Conservation (phyloP, 805 yeast species). For the Sugiyamaella floridensis region DNA sequence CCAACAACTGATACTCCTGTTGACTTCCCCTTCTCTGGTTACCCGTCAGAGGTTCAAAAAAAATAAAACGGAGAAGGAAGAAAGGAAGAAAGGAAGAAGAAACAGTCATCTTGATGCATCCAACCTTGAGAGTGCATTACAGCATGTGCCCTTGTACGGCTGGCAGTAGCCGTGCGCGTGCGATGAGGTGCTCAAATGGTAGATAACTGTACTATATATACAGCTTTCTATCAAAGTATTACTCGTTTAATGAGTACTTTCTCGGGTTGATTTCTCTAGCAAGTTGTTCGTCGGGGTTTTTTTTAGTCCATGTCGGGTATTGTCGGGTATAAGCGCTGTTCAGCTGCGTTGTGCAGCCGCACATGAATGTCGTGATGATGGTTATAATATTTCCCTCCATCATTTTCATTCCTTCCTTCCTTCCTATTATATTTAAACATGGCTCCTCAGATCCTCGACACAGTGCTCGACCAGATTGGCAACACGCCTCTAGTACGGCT, state of each 20-base stretch:
- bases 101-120: slow-evolving; percentile 41
- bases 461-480: slow-evolving; percentile 71
- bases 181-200: too few relatives aligned
- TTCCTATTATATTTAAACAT: slow-evolving; percentile 3
- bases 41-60: too few relatives aligned
- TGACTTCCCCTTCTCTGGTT: too few relatives aligned
- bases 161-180: slow-evolving; percentile 36
- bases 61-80: not conserved
- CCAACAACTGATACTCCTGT: too few relatives aligned
- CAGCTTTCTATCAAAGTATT: too few relatives aligned
- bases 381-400: not conserved
- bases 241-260: too few relatives aligned
- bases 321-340: too few relatives aligned
- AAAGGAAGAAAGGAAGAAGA: slow-evolving; percentile 8
- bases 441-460: slow-evolving; percentile 36
- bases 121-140: not conserved
- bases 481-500: slow-evolving; percentile 75
- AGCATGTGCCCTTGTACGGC: not conserved
- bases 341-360: too few relatives aligned
- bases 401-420: not conserved
- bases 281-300: too few relatives aligned
- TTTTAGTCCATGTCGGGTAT: too few relatives aligned
- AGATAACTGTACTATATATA: too few relatives aligned
- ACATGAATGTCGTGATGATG: not conserved
- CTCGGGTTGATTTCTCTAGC: too few relatives aligned